phyloP scores from a whole-genome alignment of 192 early-diverging fungal genomes.

The Dispira parvispora region DNA sequence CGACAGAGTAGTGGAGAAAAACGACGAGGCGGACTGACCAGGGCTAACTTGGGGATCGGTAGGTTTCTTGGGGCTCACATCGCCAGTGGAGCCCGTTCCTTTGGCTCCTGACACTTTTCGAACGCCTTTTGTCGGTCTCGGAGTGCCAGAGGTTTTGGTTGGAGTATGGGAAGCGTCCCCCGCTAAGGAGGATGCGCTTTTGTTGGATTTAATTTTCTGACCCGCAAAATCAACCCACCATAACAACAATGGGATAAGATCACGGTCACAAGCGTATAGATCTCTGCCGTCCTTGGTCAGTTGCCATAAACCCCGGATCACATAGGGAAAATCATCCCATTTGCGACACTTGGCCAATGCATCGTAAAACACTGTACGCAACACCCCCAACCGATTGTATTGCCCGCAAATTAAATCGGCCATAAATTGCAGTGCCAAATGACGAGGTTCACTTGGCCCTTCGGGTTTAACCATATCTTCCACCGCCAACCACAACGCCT shows the following conservation, averaged over 20 bases:
- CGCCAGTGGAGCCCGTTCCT: neutral
- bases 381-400: slow-evolving; percentile 6
- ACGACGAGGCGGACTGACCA: slow-evolving; percentile 4
- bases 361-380: slow-evolving; percentile 6
- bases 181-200: neutral
- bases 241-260: neutral
- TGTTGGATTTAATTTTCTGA: neutral
- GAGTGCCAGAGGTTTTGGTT: neutral
- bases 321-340: slow-evolving; percentile 5
- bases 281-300: slow-evolving; percentile 8
- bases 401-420: slow-evolving; percentile 5
- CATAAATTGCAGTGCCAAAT: slow-evolving; percentile 8
- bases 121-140: neutral
- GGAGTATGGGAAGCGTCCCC: neutral
- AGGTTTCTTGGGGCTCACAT: neutral
- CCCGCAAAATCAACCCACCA: slow-evolving; percentile 6
- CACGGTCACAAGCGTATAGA: slow-evolving; percentile 5
- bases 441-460: neutral
- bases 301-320: slow-evolving; percentile 5
- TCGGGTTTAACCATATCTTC: neutral
- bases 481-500: slow-evolving; percentile 8
- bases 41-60: neutral
- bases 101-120: neutral
- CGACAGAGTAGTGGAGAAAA: slow-evolving; percentile 4
- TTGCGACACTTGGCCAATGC: neutral